phyloP scores from a whole-genome alignment of 2,329 filamentous ascomycete species.

The Neophaeococcomyces mojaviensis region DNA sequence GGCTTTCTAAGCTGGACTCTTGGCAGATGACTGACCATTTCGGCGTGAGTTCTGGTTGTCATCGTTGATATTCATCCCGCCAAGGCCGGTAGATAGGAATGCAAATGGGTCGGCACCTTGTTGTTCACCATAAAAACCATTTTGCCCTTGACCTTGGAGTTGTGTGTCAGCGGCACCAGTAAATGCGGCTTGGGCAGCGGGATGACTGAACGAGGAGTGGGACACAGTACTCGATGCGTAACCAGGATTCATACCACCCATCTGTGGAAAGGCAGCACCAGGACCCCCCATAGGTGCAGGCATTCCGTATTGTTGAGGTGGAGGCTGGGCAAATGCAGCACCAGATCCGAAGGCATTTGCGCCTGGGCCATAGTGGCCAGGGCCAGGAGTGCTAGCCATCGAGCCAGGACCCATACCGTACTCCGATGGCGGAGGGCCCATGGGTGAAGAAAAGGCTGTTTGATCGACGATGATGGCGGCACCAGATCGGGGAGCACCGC shows the following conservation, averaged over 20 bases:
- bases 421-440: constrained; percentile 68
- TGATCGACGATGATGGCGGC: constrained; percentile 93
- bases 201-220: constrained; percentile 85
- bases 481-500: constrained; percentile 86
- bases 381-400: constrained; percentile 77
- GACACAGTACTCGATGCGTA: constrained; percentile 69
- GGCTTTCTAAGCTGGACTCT: constrained; percentile 31
- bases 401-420: constrained; percentile 81
- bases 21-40: constrained; percentile 38
- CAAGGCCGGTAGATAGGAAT: constrained; percentile 55
- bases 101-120: constrained; percentile 55
- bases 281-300: constrained; percentile 76
- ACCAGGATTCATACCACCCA: constrained; percentile 63
- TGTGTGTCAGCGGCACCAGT: constrained; percentile 77
- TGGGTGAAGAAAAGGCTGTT: constrained; percentile 71
- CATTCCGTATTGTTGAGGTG: constrained; percentile 76
- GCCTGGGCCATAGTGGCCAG: constrained; percentile 65
- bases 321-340: constrained; percentile 59
- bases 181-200: constrained; percentile 89
- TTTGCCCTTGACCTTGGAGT: constrained; percentile 62
- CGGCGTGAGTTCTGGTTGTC: constrained; percentile 31
- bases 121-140: constrained; percentile 58
- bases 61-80: constrained; percentile 49
- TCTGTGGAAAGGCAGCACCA: constrained; percentile 63
- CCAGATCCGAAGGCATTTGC: constrained; percentile 59